phyloP scores from a whole-genome alignment of 192 early-diverging fungal species.

The Rhizophagus clarus region DNA sequence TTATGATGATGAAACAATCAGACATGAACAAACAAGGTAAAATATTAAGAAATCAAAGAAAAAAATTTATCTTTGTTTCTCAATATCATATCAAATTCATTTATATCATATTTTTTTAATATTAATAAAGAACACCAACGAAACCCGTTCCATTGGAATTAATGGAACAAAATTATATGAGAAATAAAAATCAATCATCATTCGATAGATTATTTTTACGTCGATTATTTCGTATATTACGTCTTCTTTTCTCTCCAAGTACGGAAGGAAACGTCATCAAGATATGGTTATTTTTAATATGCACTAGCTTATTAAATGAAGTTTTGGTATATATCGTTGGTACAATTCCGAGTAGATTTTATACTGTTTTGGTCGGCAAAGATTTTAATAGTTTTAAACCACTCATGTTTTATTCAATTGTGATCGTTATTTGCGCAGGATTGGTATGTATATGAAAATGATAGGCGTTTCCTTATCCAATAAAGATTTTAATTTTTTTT shows the following conservation, averaged over 20 bases:
- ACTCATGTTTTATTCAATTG: conserved; percentile 56
- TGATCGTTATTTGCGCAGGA: conserved; percentile 60
- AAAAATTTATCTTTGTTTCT: neutral
- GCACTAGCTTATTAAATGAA: conserved; percentile 48
- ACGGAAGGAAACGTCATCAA: conserved; percentile 38
- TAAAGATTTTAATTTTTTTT: conserved; percentile 15
- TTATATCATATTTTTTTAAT: no score
- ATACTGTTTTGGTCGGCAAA: conserved; percentile 67
- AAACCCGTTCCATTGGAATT: neutral
- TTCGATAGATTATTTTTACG: conserved; percentile 21
- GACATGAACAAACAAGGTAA: neutral
- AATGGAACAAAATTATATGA: neutral
- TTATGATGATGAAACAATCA: neutral
- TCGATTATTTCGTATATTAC: conserved; percentile 15
- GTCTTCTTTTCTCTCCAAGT: conserved; percentile 19
- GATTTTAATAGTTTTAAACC: conserved; percentile 61
- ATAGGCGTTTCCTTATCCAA: conserved; percentile 18
- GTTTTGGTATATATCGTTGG: conserved; percentile 71
- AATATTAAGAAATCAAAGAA: neutral
- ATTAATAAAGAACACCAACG: neutral
- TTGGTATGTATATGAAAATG: conserved; percentile 43
- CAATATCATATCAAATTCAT: neutral
- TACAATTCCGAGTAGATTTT: conserved; percentile 72
- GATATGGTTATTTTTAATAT: conserved; percentile 49
- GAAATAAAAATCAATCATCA: conserved; percentile 7